Evolutionary conservation across 163 green algal genomes (phyloP).

Genomic region (Chlamydomonas reinhardtii): DNA sequence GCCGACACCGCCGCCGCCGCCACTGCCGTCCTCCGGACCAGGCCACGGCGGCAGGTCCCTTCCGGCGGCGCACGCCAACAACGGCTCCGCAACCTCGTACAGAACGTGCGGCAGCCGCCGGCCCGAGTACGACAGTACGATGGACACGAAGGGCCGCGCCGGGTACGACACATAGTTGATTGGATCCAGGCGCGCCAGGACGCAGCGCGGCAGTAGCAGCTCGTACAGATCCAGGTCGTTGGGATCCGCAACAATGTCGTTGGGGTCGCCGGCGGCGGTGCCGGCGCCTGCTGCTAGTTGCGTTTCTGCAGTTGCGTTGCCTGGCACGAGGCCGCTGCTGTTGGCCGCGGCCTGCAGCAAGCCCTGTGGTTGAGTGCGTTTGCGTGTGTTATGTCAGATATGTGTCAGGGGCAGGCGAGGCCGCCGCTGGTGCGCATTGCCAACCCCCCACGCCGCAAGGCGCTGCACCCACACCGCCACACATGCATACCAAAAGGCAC

Average conservation of each 20-base stretch:
- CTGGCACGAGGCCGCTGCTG: neutral
- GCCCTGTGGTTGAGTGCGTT: no score
- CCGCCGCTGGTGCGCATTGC: no score
- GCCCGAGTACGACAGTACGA: constrained; percentile 25
- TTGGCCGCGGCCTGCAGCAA: neutral
- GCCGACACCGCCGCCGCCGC: neutral
- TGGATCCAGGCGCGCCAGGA: neutral
- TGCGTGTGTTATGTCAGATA: no score
- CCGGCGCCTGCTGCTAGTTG: no score
- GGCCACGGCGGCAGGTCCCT: no score
- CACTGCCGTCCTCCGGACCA: no score
- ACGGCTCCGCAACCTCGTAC: neutral
- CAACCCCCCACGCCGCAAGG: no score
- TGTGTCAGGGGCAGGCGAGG: no score
- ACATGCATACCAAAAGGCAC: no score
- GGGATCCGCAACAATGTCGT: neutral
- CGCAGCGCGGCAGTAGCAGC: constrained; percentile 19
- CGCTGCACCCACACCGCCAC: no score
- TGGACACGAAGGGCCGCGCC: neutral
- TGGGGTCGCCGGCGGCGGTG: neutral
- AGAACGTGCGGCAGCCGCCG: neutral
- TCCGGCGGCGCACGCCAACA: constrained; percentile 5
- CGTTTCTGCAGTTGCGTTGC: neutral
- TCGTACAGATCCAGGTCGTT: constrained; percentile 30
- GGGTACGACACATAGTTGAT: constrained; percentile 24